These are phyloP conservation scores for Leishmania arabica DNA, from an alignment of 208 protist genomes.

Conservation along the genomic window DNA sequence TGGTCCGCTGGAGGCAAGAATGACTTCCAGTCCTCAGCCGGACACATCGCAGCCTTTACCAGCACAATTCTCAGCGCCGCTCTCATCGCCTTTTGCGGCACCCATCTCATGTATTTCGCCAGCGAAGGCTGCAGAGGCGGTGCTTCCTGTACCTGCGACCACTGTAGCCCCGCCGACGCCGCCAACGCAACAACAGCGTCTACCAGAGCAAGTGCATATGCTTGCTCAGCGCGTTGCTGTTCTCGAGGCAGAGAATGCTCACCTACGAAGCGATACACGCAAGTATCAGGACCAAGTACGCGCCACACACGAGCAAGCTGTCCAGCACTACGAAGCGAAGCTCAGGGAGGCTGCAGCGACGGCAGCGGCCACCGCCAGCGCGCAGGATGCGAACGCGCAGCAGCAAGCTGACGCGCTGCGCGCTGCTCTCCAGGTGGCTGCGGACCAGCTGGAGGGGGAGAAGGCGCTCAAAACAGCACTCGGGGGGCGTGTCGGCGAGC, in stretches of 20 bases:
- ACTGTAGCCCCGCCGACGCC: too few species aligned
- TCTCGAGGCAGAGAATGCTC: conserved; percentile 35
- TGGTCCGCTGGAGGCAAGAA: conserved; percentile 11
- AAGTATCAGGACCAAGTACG: conserved; percentile 49
- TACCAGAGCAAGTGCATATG: neutral
- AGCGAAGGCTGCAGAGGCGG: too few species aligned
- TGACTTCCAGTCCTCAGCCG: neutral
- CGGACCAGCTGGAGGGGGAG: conserved; percentile 11
- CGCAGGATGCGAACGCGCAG: neutral
- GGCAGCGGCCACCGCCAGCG: neutral
- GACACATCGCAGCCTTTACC: neutral
- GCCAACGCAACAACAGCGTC: neutral
- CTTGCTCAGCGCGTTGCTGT: conserved; percentile 13
- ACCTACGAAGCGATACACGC: conserved; percentile 29
- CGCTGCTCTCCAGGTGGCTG: neutral
- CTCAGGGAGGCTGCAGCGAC: conserved; percentile 6
- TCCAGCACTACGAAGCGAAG: conserved; percentile 52
- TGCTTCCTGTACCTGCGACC: neutral
- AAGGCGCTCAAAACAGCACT: neutral
- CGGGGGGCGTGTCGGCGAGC: neutral
- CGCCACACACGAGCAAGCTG: conserved; percentile 34
- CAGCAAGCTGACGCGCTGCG: conserved; percentile 11
- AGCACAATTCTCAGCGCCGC: neutral
- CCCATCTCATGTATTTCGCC: neutral
- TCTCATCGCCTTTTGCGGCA: neutral